These are phyloP conservation scores for Boletus coccyginus DNA, from an alignment of 768 basidiomycete genomes.

Conservation along the genomic window DNA sequence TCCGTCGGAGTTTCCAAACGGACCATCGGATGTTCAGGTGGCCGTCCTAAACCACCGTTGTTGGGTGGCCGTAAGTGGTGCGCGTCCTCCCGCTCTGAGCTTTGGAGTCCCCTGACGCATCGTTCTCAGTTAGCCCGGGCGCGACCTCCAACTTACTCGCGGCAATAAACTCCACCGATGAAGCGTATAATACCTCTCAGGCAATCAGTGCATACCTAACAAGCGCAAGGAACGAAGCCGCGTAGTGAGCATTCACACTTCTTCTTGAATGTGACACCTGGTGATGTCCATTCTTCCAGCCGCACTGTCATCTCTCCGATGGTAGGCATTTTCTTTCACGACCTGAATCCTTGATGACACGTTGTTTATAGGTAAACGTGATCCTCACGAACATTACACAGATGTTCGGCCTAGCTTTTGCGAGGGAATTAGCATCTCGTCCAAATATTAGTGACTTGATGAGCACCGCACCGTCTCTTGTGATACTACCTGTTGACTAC, in stretches of 20 bases:
- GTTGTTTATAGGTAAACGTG: constrained; percentile 21
- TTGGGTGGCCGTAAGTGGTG: constrained; percentile 57
- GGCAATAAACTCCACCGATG: constrained; percentile 39
- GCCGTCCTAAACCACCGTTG: constrained; percentile 48
- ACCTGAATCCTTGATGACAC: background rate
- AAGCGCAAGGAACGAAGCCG: constrained; percentile 57
- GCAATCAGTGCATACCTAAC: constrained; percentile 49
- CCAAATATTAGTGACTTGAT: constrained; percentile 38
- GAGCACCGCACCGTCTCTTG: constrained; percentile 44
- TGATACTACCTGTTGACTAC: constrained; percentile 49
- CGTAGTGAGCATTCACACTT: constrained; percentile 43
- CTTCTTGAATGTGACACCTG: background rate
- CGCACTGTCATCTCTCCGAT: constrained; percentile 15
- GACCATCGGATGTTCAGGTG: constrained; percentile 39
- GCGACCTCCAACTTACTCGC: constrained; percentile 36
- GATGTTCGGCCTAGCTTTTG: constrained; percentile 34
- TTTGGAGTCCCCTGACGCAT: background rate
- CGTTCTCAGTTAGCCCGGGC: constrained; percentile 39
- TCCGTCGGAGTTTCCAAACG: constrained; percentile 44
- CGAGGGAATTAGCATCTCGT: constrained; percentile 23
- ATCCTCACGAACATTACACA: constrained; percentile 40
- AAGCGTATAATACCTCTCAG: constrained; percentile 44
- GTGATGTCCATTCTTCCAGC: constrained; percentile 14
- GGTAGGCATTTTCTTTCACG: background rate
- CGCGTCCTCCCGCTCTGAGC: constrained; percentile 17